Percentiles rank a stretch among this genome's conserved stretches.
Evolutionary conservation across 73 alveolate species (phyloP).

Genomic region (Tetrahymena malaccensis): DNA sequence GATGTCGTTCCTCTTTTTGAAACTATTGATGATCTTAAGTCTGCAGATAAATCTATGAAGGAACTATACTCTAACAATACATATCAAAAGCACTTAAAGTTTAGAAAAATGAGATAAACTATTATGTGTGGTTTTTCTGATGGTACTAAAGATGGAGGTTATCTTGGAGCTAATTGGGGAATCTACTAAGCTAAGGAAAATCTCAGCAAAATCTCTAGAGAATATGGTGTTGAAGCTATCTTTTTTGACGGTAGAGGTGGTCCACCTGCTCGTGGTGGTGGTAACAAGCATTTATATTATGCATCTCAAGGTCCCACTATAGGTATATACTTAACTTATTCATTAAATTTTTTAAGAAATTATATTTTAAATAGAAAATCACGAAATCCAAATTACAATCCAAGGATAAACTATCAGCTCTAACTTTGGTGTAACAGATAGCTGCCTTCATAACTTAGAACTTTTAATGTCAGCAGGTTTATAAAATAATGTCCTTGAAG

Average conservation of each 20-base stretch:
- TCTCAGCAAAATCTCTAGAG: background rate
- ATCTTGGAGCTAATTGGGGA: background rate
- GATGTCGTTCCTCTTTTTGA: background rate
- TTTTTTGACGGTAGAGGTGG: background rate
- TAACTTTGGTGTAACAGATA: background rate
- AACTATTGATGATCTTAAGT: background rate
- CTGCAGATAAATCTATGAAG: background rate
- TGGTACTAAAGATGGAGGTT: background rate
- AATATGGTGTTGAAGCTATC: background rate
- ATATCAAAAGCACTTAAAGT: background rate
- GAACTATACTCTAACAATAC: background rate
- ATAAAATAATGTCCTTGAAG: background rate
- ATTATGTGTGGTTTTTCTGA: background rate
- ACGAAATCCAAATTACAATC: background rate
- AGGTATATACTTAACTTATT: background rate
- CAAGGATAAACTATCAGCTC: background rate
- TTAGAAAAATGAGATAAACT: background rate
- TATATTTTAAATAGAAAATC: background rate
- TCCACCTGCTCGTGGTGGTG: conserved; percentile 1
- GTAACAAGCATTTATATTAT: background rate
- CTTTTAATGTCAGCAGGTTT: background rate
- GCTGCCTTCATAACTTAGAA: background rate
- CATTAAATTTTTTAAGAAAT: background rate
- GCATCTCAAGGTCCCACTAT: background rate
- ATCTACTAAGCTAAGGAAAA: background rate